Evolutionary conservation across 495 filamentous ascomycete species (phyloP), one percentile per base, ranked within the genome.

Genomic region (Hypoxylon fragiforme): DNA sequence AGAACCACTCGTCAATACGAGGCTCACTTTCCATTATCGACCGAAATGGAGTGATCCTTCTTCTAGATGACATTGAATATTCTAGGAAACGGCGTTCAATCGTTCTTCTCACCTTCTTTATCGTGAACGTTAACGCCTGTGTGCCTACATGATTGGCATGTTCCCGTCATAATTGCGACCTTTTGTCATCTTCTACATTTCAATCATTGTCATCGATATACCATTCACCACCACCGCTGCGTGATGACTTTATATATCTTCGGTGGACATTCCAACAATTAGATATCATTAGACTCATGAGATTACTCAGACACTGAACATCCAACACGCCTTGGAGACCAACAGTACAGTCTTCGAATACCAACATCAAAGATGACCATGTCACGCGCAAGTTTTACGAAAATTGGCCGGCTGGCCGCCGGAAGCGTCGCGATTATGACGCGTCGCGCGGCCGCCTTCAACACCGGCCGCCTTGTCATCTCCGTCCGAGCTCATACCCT

Each of bases 361-460:
- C 18, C n/a, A n/a, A n/a, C n/a, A n/a, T n/a, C n/a, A n/a, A n/a
- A n/a, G n/a, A n/a, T n/a, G 39, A 65, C 31, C 39, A 75, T 72
- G 70, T 46, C 54, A 8, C 70, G 70, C 35, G 18, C 62, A 2
- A 47, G 16, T 14, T 20, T 68, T 22, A 14, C 55, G 44, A 66
- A 60, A 26, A 42, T 72, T 21, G 60, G 59, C 36, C 60, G 63
- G 30, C 48, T 45, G 21, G 54, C 60, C 40, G 21, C 35, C 42
- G 52, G 52, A 8, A 45, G 63, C 24, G 4, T 64, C 28, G 39
- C 43, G 16, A 11, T 46, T 2, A 50, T 45, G 13, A 24, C 57
- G 12, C 53, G 46, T 18, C 45, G 42, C 22, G 42, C 40, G 11
- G 47, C 44, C 14, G n/a, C 50, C n/a, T 11, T 35, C 41, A 38